Base-by-base conservation (phyloP, 2,329 filamentous ascomycete species). In the Macrophomina tecta region DNA sequence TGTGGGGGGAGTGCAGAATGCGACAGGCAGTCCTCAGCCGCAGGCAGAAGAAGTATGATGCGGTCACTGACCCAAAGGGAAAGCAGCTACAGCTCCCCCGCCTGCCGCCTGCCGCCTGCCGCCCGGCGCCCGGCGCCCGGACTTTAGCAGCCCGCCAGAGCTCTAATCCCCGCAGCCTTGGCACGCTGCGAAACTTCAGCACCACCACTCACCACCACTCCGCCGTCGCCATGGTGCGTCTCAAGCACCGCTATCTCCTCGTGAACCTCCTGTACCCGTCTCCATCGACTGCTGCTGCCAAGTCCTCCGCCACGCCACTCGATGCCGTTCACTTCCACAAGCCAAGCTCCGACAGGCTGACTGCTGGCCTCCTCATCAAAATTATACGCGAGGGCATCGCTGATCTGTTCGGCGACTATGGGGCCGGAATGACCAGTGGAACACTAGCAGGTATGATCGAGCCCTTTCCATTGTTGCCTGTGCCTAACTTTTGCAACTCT, bases 181-280 rank as follows among this genome's bases (percentile, higher is more conserved):
- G 58, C 58, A 14, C 58, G 8, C 16, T 16, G 32, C 45, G 58
- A 51, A 64, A 52, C 62, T 55, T 64, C 62, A 53, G 14, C 48
- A 61, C 42, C 61, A 64, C 30, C 36, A 28, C 40, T 18, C 55
- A 4, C 58, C 3, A 11, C 58, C 16, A 46, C 36, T 23, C 18
- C 63, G 18, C 52, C 11, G 23, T 30, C 58, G 14, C 34, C n/a
- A 97, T 99, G 95, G 95, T 99, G 68, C 92, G 95, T 76, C 88
- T 98, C 72, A 99, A 99, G 81, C 91, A 97, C 79, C 90, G 95
- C 73, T 99, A 99, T 78, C 87, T 99, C 18, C 88, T 98, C n/a
- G 88, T 98, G 69, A 92, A 97, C 76, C 93, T 98, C 71, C 85
- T 98, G 55, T 97, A 97, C 74, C 93, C 94, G 0, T 85, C 88